Evolutionary conservation across 768 basidiomycete genomes (phyloP).

Genomic region (Lentinula lateritia): DNA sequence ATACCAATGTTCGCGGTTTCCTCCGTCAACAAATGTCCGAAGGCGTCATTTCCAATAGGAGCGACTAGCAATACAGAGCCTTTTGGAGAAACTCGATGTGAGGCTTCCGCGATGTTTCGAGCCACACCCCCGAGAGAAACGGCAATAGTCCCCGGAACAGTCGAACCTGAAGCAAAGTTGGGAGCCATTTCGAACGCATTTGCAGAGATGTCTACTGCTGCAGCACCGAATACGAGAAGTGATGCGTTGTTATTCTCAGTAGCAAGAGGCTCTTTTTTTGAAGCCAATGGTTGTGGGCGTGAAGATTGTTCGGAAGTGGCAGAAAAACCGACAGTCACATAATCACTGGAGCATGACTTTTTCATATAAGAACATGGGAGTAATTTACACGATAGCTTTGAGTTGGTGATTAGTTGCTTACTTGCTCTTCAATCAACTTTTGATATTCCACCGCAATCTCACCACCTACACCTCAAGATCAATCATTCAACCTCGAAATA

Average conservation of each 20-base stretch:
- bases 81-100: slow-evolving; percentile 53
- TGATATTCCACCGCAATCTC: slow-evolving; percentile 77
- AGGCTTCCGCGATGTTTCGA: slow-evolving; percentile 92
- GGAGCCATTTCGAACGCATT: slow-evolving; percentile 24
- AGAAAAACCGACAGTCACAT: not conserved
- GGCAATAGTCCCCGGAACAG: slow-evolving; percentile 70
- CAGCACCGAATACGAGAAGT: slow-evolving; percentile 75
- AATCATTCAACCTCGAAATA: not conserved
- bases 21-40: slow-evolving; percentile 60
- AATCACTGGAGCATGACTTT: slow-evolving; percentile 2
- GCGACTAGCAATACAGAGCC: slow-evolving; percentile 52
- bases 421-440: slow-evolving; percentile 33
- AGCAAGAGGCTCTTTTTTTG: not conserved
- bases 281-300: not conserved
- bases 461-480: slow-evolving; percentile 42
- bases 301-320: not conserved
- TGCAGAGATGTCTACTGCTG: slow-evolving; percentile 87
- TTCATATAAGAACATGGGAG: not conserved
- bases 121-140: slow-evolving; percentile 85
- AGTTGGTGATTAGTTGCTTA: slow-evolving; percentile 19
- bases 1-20: slow-evolving; percentile 64
- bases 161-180: slow-evolving; percentile 52
- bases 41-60: slow-evolving; percentile 69
- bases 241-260: slow-evolving; percentile 23
- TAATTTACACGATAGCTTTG: slow-evolving; percentile 1